These are phyloP conservation scores for Lodderomyces jiufengensis DNA, from an alignment of 1,139 yeast genomes.

Conservation along the genomic window DNA sequence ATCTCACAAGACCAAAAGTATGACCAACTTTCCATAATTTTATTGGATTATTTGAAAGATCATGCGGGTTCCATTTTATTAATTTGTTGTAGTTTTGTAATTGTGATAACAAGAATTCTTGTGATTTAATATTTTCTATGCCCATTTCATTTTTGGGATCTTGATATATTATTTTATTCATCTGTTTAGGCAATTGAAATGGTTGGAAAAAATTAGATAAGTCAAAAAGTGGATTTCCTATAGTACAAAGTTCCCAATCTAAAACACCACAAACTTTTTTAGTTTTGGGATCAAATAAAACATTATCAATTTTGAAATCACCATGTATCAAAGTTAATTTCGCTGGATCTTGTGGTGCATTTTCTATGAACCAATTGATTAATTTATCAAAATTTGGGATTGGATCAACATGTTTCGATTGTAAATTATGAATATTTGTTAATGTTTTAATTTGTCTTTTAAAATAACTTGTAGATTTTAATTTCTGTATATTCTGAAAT, in stretches of 20 bases:
- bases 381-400: slow-evolving; percentile 49
- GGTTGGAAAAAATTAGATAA: slow-evolving; percentile 60
- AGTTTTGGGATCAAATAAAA: slow-evolving; percentile 50
- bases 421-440: slow-evolving; percentile 45
- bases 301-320: slow-evolving; percentile 64
- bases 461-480: slow-evolving; percentile 39
- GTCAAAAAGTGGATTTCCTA: slow-evolving; percentile 67
- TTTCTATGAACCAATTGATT: slow-evolving; percentile 37
- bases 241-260: slow-evolving; percentile 69
- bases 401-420: slow-evolving; percentile 46
- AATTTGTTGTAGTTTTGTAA: slow-evolving; percentile 19
- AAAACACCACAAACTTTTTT: slow-evolving; percentile 54
- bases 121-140: slow-evolving; percentile 30
- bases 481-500: slow-evolving; percentile 28
- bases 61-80: slow-evolving; percentile 30
- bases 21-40: slow-evolving; percentile 54
- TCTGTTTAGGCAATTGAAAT: slow-evolving; percentile 42
- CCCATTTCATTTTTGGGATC: slow-evolving; percentile 33
- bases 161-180: slow-evolving; percentile 27
- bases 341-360: slow-evolving; percentile 48
- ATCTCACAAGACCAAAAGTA: slow-evolving; percentile 57
- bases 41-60: slow-evolving; percentile 36
- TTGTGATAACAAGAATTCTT: slow-evolving; percentile 20
- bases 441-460: slow-evolving; percentile 54
- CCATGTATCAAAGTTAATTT: slow-evolving; percentile 57